A percentile compares a stretch with the other conserved stretches of the same genome.
These are phyloP conservation scores for Hypsizygus marmoreus DNA, from an alignment of 768 basidiomycete genomes.

Conservation along the genomic window DNA sequence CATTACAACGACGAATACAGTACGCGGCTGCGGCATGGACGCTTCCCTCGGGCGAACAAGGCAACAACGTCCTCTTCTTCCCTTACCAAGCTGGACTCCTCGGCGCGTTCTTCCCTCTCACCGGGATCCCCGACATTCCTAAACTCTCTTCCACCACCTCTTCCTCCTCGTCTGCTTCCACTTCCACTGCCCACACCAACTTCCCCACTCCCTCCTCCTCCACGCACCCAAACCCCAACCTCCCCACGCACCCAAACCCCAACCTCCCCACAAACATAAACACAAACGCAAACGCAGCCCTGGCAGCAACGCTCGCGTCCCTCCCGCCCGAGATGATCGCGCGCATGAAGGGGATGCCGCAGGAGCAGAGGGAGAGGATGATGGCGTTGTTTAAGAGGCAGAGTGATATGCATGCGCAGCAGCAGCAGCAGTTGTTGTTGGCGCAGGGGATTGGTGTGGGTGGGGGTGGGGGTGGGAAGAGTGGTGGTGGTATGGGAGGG, in stretches of 20 bases:
- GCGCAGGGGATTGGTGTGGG: constrained; percentile 2
- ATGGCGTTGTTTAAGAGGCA: constrained; percentile 20
- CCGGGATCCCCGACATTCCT: constrained; percentile 41
- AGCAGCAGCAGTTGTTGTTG: constrained; percentile 9
- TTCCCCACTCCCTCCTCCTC: no score
- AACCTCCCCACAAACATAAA: no score
- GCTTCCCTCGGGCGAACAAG: constrained; percentile 29
- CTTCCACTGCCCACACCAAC: constrained; percentile 17
- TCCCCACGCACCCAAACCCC: no score
- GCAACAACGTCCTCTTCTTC: constrained; percentile 43
- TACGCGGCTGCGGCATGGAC: constrained; percentile 43
- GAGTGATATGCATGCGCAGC: constrained; percentile 7
- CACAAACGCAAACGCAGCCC: no score
- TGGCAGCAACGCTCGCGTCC: no score
- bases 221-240: no score
- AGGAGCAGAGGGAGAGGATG: constrained; percentile 24
- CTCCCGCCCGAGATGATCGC: constrained; percentile 16
- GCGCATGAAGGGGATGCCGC: constrained; percentile 24
- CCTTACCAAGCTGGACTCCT: constrained; percentile 25
- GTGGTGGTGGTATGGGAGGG: no score
- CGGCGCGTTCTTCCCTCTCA: constrained; percentile 40
- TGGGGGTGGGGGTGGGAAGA: no score
- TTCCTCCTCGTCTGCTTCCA: constrained; percentile 1
- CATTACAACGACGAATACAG: no score
- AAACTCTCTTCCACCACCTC: constrained; percentile 15